These are phyloP conservation scores for Fusarium equiseti DNA, from an alignment of 2,329 filamentous ascomycete species.

Conservation along the genomic window DNA sequence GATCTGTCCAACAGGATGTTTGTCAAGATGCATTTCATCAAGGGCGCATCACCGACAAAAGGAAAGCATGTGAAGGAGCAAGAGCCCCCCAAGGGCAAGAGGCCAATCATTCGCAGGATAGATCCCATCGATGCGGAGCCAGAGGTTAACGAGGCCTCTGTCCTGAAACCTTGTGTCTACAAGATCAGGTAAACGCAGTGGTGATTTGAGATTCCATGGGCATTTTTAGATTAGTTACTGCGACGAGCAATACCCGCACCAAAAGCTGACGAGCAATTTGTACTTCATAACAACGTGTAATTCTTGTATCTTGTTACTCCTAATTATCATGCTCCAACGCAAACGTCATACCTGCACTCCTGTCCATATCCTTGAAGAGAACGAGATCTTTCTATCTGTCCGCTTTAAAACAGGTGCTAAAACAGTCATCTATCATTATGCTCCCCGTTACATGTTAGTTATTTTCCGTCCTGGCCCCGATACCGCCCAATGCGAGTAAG, in stretches of 20 bases:
- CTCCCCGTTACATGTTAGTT: slow-evolving; percentile 22
- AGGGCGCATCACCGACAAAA: slow-evolving; percentile 78
- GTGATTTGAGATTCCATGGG: neutral
- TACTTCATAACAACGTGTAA: slow-evolving; percentile 32
- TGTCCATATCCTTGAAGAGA: slow-evolving; percentile 13
- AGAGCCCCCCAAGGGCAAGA: slow-evolving; percentile 68
- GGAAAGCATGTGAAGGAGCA: slow-evolving; percentile 76
- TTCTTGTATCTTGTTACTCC: slow-evolving; percentile 34
- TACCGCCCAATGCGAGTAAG: slow-evolving; percentile 23
- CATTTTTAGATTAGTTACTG: slow-evolving; percentile 29
- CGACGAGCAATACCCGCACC: slow-evolving; percentile 32
- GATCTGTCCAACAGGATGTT: slow-evolving; percentile 98
- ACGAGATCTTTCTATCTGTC: slow-evolving; percentile 43
- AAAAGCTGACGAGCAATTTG: slow-evolving; percentile 32
- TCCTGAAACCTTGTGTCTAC: slow-evolving; percentile 95
- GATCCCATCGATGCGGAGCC: slow-evolving; percentile 69
- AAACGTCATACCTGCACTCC: slow-evolving; percentile 22
- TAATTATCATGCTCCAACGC: slow-evolving; percentile 25
- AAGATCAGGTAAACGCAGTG: slow-evolving; percentile 75
- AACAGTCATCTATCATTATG: slow-evolving; percentile 42
- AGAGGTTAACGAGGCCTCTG: slow-evolving; percentile 71
- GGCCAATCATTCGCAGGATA: slow-evolving; percentile 66
- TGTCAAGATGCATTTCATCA: slow-evolving; percentile 95
- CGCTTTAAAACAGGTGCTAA: slow-evolving; percentile 17
- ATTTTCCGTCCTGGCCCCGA: slow-evolving; percentile 27